phyloP scores from a whole-genome alignment of 768 basidiomycete genomes.

The Suillus subluteus region DNA sequence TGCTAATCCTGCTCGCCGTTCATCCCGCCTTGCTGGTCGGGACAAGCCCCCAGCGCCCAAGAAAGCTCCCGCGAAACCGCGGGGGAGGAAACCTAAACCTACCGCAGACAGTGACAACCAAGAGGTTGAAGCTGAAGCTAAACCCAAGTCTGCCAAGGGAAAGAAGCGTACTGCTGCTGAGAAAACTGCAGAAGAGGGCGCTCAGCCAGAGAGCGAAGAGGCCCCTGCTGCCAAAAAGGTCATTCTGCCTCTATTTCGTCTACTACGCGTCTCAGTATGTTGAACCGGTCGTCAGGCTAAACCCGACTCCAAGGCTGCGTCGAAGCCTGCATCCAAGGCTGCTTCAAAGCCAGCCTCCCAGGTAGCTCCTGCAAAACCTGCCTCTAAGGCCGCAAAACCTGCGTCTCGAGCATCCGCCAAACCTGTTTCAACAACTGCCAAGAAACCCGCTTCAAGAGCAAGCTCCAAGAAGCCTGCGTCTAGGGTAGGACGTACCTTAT shows the following conservation, averaged over 20 bases:
- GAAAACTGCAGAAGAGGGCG: slow-evolving; percentile 40
- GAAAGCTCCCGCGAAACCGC: slow-evolving; percentile 67
- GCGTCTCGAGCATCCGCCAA: slow-evolving; percentile 44
- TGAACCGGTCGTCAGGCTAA: slow-evolving; percentile 40
- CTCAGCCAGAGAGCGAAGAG: slow-evolving; percentile 41
- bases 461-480: slow-evolving; percentile 67
- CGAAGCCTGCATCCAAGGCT: slow-evolving; percentile 45
- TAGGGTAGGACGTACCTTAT: slow-evolving; percentile 44
- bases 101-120: slow-evolving; percentile 35
- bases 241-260: slow-evolving; percentile 16
- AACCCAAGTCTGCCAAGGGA: slow-evolving; percentile 50
- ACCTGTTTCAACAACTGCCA: slow-evolving; percentile 47
- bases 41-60: slow-evolving; percentile 55
- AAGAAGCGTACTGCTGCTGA: slow-evolving; percentile 58
- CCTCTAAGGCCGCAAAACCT: slow-evolving; percentile 44
- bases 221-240: slow-evolving; percentile 72
- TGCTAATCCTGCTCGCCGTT: slow-evolving; percentile 63
- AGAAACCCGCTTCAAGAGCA: slow-evolving; percentile 61
- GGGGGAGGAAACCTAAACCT: slow-evolving; percentile 48
- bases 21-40: slow-evolving; percentile 73
- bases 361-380: slow-evolving; percentile 41
- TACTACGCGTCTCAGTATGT: background rate
- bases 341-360: slow-evolving; percentile 45
- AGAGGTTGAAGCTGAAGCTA: slow-evolving; percentile 47
- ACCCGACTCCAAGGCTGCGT: slow-evolving; percentile 34